phyloP scores from a whole-genome alignment of 306 rosid genomes.

The Sechiopsis laciniata region DNA sequence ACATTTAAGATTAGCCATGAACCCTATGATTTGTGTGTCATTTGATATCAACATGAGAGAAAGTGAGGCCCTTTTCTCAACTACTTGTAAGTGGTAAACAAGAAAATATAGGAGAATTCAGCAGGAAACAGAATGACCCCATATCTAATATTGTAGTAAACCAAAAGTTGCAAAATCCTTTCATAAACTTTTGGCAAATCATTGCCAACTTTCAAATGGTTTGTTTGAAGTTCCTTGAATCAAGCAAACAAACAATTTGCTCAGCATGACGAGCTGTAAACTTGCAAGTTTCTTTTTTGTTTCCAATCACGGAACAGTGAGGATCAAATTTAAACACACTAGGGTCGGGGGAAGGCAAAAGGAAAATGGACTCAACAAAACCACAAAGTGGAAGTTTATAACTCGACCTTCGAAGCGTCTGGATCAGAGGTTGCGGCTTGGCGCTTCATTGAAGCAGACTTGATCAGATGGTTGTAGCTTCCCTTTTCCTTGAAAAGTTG shows the following conservation, averaged over 20 bases:
- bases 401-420: slow-evolving; percentile 17
- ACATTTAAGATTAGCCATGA: background rate
- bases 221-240: slow-evolving; percentile 8
- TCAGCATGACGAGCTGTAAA: slow-evolving; percentile 5
- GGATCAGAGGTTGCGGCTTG: slow-evolving; percentile 17
- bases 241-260: background rate
- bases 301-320: background rate
- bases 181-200: slow-evolving; percentile 13
- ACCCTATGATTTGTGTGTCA: background rate
- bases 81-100: background rate
- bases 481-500: slow-evolving; percentile 90
- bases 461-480: slow-evolving; percentile 21
- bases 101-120: background rate
- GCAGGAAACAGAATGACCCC: background rate
- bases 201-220: slow-evolving; percentile 7
- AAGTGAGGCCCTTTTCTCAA: background rate
- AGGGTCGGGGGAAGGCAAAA: slow-evolving; percentile 11
- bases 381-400: slow-evolving; percentile 7
- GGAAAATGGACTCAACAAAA: slow-evolving; percentile 13
- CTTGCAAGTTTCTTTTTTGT: slow-evolving; percentile 2
- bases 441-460: slow-evolving; percentile 26
- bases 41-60: no score
- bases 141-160: background rate
- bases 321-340: slow-evolving; percentile 15
- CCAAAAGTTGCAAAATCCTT: slow-evolving; percentile 5